Evolutionary conservation across 352 stramenopile genomes (phyloP).

Genomic region (Phytophthora megakarya): DNA sequence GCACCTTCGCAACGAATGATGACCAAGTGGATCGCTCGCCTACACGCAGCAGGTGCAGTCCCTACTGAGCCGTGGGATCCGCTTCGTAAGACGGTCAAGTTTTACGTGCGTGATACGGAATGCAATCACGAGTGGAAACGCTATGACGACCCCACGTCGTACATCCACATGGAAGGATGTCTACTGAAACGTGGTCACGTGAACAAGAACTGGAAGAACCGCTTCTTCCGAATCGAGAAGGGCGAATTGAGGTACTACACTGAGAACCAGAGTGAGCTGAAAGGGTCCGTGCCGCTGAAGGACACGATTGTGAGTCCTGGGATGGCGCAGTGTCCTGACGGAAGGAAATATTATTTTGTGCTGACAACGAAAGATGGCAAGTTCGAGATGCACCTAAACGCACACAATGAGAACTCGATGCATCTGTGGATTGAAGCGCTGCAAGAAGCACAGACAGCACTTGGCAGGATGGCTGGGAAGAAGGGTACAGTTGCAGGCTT

Average conservation of each 20-base stretch:
- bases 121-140: constrained; percentile 84
- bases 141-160: constrained; percentile 85
- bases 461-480: constrained; percentile 52
- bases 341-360: constrained; percentile 86
- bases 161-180: constrained; percentile 88
- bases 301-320: constrained; percentile 83
- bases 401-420: constrained; percentile 84
- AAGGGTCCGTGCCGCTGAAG: constrained; percentile 75
- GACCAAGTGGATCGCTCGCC: constrained; percentile 83
- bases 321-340: constrained; percentile 82
- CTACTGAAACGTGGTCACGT: constrained; percentile 83
- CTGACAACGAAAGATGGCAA: constrained; percentile 80
- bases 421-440: constrained; percentile 87
- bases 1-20: constrained; percentile 74
- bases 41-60: constrained; percentile 72
- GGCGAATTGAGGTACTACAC: constrained; percentile 85
- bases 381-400: constrained; percentile 87
- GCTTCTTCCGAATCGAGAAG: constrained; percentile 87
- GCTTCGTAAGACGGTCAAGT: constrained; percentile 82
- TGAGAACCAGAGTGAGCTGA: constrained; percentile 75
- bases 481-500: constrained; percentile 63
- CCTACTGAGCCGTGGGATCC: constrained; percentile 77
- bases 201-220: constrained; percentile 90
- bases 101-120: constrained; percentile 74
- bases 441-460: constrained; percentile 71